Percentiles rank a stretch among this genome's conserved stretches.
These are phyloP conservation scores for Globisporangium takayamanum DNA, from an alignment of 352 stramenopile genomes.

Conservation along the genomic window DNA sequence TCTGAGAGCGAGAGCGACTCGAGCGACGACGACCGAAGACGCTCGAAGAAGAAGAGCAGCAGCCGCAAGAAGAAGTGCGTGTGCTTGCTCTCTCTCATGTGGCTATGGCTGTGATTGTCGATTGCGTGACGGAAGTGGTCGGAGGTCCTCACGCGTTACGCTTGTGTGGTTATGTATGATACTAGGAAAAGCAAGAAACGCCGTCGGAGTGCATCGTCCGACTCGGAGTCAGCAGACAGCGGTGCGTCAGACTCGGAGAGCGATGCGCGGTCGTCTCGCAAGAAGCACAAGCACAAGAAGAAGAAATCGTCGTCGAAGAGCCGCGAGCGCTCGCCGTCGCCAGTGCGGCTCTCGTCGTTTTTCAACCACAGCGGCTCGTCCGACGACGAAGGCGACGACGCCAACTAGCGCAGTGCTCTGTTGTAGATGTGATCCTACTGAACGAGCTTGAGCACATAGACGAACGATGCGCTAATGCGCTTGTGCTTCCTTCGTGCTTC, in stretches of 20 bases:
- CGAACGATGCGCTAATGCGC: too few species aligned
- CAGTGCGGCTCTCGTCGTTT: slow-evolving; percentile 88
- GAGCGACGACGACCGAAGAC: slow-evolving; percentile 40
- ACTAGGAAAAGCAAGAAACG: slow-evolving; percentile 59
- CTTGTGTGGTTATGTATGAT: slow-evolving; percentile 9
- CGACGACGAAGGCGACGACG: slow-evolving; percentile 6
- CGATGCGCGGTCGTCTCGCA: slow-evolving; percentile 23
- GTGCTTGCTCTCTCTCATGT: not conserved
- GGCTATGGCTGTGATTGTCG: not conserved
- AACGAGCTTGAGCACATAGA: too few species aligned
- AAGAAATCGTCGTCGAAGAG: slow-evolving; percentile 55
- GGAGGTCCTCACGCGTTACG: not conserved
- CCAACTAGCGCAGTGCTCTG: not conserved
- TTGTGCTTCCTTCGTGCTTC: too few species aligned
- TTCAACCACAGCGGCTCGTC: slow-evolving; percentile 50
- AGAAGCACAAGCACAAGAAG: slow-evolving; percentile 37
- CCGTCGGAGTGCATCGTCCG: slow-evolving; percentile 37
- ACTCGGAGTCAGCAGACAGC: slow-evolving; percentile 14
- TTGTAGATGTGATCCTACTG: not conserved
- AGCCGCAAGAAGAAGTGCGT: slow-evolving; percentile 74
- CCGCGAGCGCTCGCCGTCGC: slow-evolving; percentile 41
- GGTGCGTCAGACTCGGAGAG: slow-evolving; percentile 21
- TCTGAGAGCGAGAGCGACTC: slow-evolving; percentile 37
- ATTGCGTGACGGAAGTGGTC: not conserved
- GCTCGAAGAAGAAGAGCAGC: slow-evolving; percentile 54